Conservation (phyloP, 495 filamentous ascomycete species). For the Podospora anserina region DNA sequence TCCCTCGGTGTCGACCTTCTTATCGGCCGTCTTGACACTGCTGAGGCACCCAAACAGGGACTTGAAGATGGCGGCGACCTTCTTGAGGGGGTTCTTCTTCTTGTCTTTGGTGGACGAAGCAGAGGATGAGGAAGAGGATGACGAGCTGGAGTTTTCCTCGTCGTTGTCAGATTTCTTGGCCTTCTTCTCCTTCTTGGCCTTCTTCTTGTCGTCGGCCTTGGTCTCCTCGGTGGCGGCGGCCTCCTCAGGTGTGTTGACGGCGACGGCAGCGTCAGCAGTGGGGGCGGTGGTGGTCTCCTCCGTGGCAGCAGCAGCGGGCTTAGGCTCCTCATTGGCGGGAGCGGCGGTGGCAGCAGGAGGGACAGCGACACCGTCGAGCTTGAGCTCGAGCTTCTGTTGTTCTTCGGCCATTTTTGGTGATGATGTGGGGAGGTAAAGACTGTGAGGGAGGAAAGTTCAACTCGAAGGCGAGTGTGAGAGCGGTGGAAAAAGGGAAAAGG, state of each 20-base stretch:
- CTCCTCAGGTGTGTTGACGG: neutral
- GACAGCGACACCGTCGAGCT: neutral
- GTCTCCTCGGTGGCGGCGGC: neutral
- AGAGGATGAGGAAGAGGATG: neutral
- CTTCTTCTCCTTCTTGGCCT: slow-evolving; percentile 5
- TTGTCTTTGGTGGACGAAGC: neutral
- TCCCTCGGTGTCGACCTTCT: neutral
- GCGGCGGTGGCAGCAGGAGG: neutral
- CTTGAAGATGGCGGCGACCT: neutral
- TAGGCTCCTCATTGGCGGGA: neutral
- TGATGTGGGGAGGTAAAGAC: neutral
- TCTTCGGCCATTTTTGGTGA: neutral
- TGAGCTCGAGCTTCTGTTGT: neutral
- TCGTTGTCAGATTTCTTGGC: neutral
- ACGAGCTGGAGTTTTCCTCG: neutral
- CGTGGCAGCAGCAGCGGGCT: neutral
- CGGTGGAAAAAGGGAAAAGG: neutral
- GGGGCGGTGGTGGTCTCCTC: neutral
- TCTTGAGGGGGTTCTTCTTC: slow-evolving; percentile 7
- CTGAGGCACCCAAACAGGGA: neutral
- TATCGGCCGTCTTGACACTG: neutral
- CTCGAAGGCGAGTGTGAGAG: neutral
- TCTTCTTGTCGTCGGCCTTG: neutral
- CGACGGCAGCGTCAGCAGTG: neutral
- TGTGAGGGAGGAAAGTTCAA: neutral